Percentiles rank a stretch among this genome's conserved stretches.
phyloP scores from a whole-genome alignment of 2,329 filamentous ascomycete species.

The Neurospora sp. region DNA sequence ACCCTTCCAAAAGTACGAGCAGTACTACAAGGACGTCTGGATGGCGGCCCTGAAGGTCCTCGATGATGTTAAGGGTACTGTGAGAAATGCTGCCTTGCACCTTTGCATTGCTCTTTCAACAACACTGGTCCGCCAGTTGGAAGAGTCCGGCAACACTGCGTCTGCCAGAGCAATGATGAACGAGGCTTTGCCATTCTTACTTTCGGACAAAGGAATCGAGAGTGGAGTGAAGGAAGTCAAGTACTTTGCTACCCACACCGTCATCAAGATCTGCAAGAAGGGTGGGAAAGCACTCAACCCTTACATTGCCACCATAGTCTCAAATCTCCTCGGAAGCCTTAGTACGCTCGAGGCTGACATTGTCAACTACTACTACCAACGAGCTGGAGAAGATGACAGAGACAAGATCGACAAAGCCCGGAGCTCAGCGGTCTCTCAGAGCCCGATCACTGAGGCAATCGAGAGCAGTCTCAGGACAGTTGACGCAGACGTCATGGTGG shows the following conservation, averaged over 20 bases:
- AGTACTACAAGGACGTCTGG: constrained; percentile 80
- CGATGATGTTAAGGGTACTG: constrained; percentile 91
- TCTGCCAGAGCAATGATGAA: constrained; percentile 72
- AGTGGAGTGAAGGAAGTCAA: constrained; percentile 83
- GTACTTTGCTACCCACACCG: constrained; percentile 68
- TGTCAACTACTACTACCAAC: constrained; percentile 87
- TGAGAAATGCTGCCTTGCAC: constrained; percentile 69
- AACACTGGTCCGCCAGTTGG: constrained; percentile 74
- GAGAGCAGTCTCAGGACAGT: constrained; percentile 79
- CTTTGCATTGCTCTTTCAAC: constrained; percentile 79
- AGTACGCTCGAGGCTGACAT: constrained; percentile 83
- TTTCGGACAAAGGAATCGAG: constrained; percentile 83
- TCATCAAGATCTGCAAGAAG: constrained; percentile 85
- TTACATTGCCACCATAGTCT: constrained; percentile 73
- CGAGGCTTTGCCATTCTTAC: constrained; percentile 79
- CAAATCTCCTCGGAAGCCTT: constrained; percentile 69
- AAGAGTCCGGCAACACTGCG: constrained; percentile 62
- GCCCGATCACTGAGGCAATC: constrained; percentile 86
- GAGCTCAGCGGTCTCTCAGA: constrained; percentile 70
- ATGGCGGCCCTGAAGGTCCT: constrained; percentile 78
- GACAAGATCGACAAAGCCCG: constrained; percentile 86
- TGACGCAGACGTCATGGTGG: constrained; percentile 67
- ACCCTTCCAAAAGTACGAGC: constrained; percentile 66
- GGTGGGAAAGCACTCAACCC: constrained; percentile 68
- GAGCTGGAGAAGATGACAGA: constrained; percentile 76